Evolutionary conservation across 1,284 basidiomycete genomes (phyloP), one percentile per base, ranked within the genome.

Genomic region (Ganoderma leucocontextum): DNA sequence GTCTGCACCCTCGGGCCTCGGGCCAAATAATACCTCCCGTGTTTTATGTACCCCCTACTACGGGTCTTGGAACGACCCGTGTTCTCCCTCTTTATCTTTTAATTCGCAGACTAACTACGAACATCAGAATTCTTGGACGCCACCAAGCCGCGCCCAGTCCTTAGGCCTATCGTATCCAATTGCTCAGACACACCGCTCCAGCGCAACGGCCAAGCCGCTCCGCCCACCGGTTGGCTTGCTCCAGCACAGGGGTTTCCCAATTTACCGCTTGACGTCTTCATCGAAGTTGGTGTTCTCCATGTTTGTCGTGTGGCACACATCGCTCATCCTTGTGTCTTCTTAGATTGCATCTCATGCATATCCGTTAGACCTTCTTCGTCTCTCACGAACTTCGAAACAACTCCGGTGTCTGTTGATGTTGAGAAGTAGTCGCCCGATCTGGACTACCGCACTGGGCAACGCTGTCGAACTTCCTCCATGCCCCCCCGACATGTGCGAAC

Each of bases 401-500:
- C 29, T 53, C 29, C 29, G 52, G 7, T 4, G 13, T 13, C 2
- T 29, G 8, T 10, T 53, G 29, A 17, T 33, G 12, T 17, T 29
- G 15, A 53, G 33, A 22, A 53, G 33, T 2, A 33, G 15, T 25
- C 13, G 52, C 15, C 10, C 17, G 13, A 29, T 33, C 25, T 53
- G 52, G 52, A 53, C 2, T 9, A 6, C 0, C 2, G 12, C 5
- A 22, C 13, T 53, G 13, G 29, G 25, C 29, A 10, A 13, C 13
- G 29, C 33, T 12, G 8, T 10, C 12, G 52, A 29, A 4, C 29
- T 53, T 17, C 52, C 29, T 0, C 25, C 52, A 33, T 53, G 52
- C 17, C 52, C 52, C 3, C 17, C 2, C 12, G 52, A 53, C 13
- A 33, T 53, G 52, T 10, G 64, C 58, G 73, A 75, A 61, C 74